Conservation (phyloP, 225 moss, liverwort and hornwort species). For the Antitrichia curtipendula region DNA sequence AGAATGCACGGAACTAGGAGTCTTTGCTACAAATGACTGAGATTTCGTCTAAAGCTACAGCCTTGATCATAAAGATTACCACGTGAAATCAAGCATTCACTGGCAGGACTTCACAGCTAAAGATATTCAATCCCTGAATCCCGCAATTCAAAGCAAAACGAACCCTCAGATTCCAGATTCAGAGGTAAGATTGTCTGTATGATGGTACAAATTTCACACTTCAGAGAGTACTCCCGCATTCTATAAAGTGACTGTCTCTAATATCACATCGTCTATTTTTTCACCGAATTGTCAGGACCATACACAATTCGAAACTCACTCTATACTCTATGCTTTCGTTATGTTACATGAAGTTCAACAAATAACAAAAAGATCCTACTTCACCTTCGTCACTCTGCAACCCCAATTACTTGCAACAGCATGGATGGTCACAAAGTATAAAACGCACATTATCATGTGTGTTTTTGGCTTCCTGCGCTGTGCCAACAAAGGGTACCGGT, state of each 20-base stretch:
- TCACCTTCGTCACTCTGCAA: neutral
- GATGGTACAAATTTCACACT: neutral
- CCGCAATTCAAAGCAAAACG: too few species aligned
- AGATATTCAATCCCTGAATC: neutral
- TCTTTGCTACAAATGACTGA: neutral
- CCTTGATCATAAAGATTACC: neutral
- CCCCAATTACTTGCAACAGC: neutral
- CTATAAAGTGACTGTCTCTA: too few species aligned
- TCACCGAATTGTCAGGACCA: neutral
- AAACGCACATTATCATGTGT: neutral
- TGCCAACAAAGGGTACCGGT: neutral
- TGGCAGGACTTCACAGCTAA: neutral
- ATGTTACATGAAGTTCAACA: neutral
- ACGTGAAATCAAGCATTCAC: neutral
- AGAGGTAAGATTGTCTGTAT: neutral
- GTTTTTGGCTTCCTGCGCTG: neutral
- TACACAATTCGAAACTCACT: neutral
- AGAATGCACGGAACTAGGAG: neutral
- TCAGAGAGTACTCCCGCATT: neutral
- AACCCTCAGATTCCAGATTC: too few species aligned
- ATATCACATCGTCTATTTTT: neutral
- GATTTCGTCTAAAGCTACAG: neutral
- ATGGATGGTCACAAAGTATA: neutral
- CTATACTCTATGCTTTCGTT: neutral
- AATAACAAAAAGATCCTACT: too few species aligned